Conservation (phyloP, 345 rosid genomes). For the Erysimum cheiranthoides region DNA sequence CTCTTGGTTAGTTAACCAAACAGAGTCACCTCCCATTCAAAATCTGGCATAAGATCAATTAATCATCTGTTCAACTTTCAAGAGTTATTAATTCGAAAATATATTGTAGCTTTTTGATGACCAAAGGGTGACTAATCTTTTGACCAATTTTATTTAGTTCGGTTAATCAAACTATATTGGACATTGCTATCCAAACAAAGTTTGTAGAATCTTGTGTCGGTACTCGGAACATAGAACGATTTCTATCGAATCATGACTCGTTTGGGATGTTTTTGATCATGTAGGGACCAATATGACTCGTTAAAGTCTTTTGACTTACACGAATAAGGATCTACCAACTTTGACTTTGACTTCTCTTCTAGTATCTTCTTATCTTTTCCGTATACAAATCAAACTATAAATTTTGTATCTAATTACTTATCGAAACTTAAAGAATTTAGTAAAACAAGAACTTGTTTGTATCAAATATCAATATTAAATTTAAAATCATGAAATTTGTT, state of each 20-base stretch:
- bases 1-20: not conserved
- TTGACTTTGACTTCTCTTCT: constrained; percentile 21
- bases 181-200: not conserved
- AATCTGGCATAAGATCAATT: not conserved
- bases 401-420: not conserved
- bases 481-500: too few species aligned
- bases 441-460: not conserved
- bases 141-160: too few species aligned
- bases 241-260: constrained; percentile 23
- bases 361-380: too few species aligned
- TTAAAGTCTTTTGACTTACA: constrained; percentile 27
- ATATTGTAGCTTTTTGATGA: not conserved
- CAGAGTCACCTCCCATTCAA: not conserved
- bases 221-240: not conserved
- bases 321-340: not conserved
- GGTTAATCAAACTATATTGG: constrained; percentile 4
- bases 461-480: not conserved
- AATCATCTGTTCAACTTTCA: not conserved
- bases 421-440: not conserved
- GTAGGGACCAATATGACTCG: constrained; percentile 35
- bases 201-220: constrained; percentile 33
- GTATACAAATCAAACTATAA: not conserved
- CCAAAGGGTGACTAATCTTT: too few species aligned
- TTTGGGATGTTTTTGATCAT: constrained; percentile 6
- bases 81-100: not conserved